Evolutionary conservation across 768 basidiomycete genomes (phyloP).

Genomic region (Boletus subcaerulescens): DNA sequence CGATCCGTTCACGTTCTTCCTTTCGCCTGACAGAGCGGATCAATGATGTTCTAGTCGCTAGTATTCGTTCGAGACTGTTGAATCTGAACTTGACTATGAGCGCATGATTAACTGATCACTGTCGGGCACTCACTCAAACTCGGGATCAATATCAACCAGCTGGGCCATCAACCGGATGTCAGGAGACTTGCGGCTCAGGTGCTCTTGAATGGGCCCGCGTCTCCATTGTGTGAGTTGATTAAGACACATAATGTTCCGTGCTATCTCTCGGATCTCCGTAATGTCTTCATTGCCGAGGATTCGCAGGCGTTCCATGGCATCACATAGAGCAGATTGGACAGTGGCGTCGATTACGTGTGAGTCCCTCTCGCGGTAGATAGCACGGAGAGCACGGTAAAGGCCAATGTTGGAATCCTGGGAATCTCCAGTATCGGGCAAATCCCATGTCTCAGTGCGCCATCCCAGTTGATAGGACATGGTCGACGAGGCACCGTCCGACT

Average conservation of each 20-base stretch:
- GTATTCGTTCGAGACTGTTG: constrained; percentile 65
- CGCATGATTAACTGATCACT: not conserved
- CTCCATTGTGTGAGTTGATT: constrained; percentile 73
- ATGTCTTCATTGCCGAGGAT: constrained; percentile 75
- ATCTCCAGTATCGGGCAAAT: constrained; percentile 65
- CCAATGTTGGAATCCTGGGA: constrained; percentile 49
- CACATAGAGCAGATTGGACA: constrained; percentile 48
- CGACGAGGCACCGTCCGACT: constrained; percentile 31
- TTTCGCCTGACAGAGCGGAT: constrained; percentile 65
- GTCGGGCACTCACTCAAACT: constrained; percentile 60
- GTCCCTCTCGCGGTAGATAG: constrained; percentile 79
- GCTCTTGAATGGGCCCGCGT: constrained; percentile 24
- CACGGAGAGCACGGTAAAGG: constrained; percentile 76
- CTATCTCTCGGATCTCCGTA: constrained; percentile 64
- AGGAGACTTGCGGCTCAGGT: constrained; percentile 32
- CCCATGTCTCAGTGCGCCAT: constrained; percentile 96
- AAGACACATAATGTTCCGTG: constrained; percentile 77
- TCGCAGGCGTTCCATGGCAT: constrained; percentile 65
- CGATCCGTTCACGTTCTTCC: constrained; percentile 75
- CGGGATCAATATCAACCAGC: constrained; percentile 47
- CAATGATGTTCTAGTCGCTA: constrained; percentile 81
- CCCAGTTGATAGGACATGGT: constrained; percentile 75
- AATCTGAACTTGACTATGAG: constrained; percentile 51
- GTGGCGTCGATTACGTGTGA: constrained; percentile 42
- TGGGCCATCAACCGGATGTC: constrained; percentile 38